Conservation (phyloP, 768 basidiomycete genomes). For the Auricularia cornea region DNA sequence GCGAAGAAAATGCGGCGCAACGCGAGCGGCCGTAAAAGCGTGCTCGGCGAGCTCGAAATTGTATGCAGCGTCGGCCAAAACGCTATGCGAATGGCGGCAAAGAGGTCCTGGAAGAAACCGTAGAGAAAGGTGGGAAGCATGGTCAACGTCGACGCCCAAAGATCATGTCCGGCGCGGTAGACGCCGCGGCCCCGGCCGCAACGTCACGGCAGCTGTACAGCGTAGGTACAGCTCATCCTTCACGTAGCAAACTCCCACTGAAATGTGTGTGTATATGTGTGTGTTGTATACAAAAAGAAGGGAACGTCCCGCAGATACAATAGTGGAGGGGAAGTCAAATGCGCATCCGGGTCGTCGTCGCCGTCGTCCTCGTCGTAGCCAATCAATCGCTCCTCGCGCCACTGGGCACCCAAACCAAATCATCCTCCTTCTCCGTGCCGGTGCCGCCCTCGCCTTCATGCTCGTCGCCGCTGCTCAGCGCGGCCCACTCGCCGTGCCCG, state of each 20-base stretch:
- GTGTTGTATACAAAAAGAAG: too few species aligned
- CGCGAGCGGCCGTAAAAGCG: constrained; percentile 37
- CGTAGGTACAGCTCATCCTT: too few species aligned
- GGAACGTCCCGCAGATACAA: too few species aligned
- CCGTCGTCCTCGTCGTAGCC: too few species aligned
- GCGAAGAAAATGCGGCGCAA: constrained; percentile 52
- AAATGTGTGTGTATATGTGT: too few species aligned
- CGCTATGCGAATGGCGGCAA: constrained; percentile 11
- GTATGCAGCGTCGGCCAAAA: constrained; percentile 39
- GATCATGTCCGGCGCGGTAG: too few species aligned
- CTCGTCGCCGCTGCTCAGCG: constrained; percentile 39
- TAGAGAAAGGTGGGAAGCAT: not conserved
- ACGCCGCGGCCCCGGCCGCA: too few species aligned
- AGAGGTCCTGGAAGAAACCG: not conserved
- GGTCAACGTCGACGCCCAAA: not conserved
- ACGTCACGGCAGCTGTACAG: too few species aligned
- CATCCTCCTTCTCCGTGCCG: constrained; percentile 15
- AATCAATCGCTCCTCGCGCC: not conserved
- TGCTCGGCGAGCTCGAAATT: constrained; percentile 31
- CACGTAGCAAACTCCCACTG: too few species aligned
- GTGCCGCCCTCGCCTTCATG: constrained; percentile 35
- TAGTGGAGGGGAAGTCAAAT: too few species aligned
- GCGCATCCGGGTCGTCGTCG: too few species aligned
- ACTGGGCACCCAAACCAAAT: constrained; percentile 24
- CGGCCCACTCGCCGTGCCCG: constrained; percentile 62